Evolutionary conservation across 495 filamentous ascomycete species (phyloP), one percentile per base, ranked within the genome.

Genomic region (Xylaria scruposa): DNA sequence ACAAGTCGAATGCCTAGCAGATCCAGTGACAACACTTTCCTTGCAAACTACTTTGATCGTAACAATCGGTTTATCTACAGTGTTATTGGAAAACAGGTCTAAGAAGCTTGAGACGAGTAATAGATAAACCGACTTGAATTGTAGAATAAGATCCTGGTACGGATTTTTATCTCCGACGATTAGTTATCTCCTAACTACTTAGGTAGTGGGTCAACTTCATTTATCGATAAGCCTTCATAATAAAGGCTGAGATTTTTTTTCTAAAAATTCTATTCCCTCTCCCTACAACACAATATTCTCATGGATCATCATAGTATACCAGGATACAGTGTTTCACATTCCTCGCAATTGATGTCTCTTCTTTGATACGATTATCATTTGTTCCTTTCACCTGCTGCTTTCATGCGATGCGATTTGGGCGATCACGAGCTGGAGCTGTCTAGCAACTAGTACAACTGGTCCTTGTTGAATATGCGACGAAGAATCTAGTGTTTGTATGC

Each of bases 181-280:
- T n/a, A n/a, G n/a, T n/a, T 24, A 47, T 26, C 40, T 49, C 0
- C n/a, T n/a, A n/a, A n/a, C n/a, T n/a, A n/a, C n/a, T n/a, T n/a
- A n/a, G n/a, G 15, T 26, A 0, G 9, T 42, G 51, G 36, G 36
- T 9, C 56, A 33, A 38, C 9, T 60, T 63, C n/a, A 0, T 3
- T 3, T 63, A 44, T 63, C 60, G 60, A 63, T 63, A 63, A 63
- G 60, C 21, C 38, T 44, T 4, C 17, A 4, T 2, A 21, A 60
- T 60, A 60, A 60, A 59, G 0, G 15, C 9, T 13, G 2, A 21
- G 2, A 7, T 59, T 59, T 59, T 33, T 36, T 59, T n/a, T 36
- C 1, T 33, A 31, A 38, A 8, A 38, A 38, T 38, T 6, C 36
- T 8, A 6, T 38, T 38, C 36, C 36, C 36, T 31, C 4, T 38